Conservation (phyloP, 331 rosid species). For the Prunus yedoensis region DNA sequence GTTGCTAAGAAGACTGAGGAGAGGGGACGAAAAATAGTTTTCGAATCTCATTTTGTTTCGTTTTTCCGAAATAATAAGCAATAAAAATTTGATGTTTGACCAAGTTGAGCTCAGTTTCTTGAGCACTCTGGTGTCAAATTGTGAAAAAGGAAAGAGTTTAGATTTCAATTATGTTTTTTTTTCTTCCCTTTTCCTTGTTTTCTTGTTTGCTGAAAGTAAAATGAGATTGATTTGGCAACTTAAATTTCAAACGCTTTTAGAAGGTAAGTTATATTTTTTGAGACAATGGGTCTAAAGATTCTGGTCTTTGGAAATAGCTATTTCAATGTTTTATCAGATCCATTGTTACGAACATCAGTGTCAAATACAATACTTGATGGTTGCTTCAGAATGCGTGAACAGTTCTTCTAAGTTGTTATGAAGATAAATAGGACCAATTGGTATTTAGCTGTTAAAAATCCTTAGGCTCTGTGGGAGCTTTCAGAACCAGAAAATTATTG, state of each 20-base stretch:
- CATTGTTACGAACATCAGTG: not conserved
- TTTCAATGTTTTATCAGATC: not conserved
- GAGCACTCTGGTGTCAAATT: not conserved
- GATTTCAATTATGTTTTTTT: not conserved
- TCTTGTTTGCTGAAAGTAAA: not conserved
- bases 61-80: not conserved
- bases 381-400: not conserved
- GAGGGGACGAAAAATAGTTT: constrained; percentile 9
- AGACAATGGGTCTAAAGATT: not conserved
- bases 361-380: not conserved
- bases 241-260: not conserved
- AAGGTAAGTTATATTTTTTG: not conserved
- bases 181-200: constrained; percentile 5
- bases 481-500: constrained; percentile 8
- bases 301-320: not conserved
- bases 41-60: constrained; percentile 3
- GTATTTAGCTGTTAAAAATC: not conserved
- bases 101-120: constrained; percentile 13
- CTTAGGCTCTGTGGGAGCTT: constrained; percentile 2
- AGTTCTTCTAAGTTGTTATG: not conserved
- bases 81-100: not conserved
- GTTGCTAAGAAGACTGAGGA: constrained; percentile 18
- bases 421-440: not conserved
- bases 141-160: not conserved
- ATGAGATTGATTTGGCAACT: not conserved